Conservation (phyloP, 768 basidiomycete genomes). For the Xerocomus potaroensis region DNA sequence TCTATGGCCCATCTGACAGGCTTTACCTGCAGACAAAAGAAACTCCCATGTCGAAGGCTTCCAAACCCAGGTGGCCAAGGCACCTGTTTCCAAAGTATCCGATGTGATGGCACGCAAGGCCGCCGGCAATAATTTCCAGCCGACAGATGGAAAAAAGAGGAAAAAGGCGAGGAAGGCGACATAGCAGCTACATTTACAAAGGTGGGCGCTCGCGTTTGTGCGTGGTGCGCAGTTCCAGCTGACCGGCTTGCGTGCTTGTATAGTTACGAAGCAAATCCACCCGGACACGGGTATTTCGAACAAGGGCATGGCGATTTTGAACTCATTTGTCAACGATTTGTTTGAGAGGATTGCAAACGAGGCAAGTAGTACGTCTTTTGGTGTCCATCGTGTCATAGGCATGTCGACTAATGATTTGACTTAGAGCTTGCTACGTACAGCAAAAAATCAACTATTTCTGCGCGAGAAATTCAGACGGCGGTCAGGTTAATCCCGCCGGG, state of each 20-base stretch:
- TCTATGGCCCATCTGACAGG: too few relatives aligned
- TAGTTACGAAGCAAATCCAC: conserved; percentile 68
- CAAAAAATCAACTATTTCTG: conserved; percentile 72
- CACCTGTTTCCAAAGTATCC: conserved; percentile 42
- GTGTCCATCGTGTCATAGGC: neutral
- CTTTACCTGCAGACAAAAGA: neutral
- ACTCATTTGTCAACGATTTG: conserved; percentile 62
- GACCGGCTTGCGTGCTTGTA: neutral
- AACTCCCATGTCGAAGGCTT: conserved; percentile 23
- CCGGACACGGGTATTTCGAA: conserved; percentile 73
- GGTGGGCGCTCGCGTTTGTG: too few relatives aligned
- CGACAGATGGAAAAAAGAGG: conserved; percentile 45
- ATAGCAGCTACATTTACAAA: conserved; percentile 64
- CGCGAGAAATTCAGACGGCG: conserved; percentile 67
- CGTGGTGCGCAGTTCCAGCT: too few relatives aligned
- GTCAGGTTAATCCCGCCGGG: conserved; percentile 69
- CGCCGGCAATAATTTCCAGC: conserved; percentile 25
- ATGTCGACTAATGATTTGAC: neutral
- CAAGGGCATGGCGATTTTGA: conserved; percentile 56
- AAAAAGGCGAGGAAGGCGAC: conserved; percentile 57
- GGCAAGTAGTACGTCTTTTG: conserved; percentile 42
- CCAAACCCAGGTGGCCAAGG: conserved; percentile 28
- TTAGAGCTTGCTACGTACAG: conserved; percentile 61
- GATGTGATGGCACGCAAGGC: conserved; percentile 52
- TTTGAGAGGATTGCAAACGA: conserved; percentile 56